These are phyloP conservation scores for Tuber microsphaerosporum DNA, from an alignment of 495 filamentous ascomycete species.

Conservation along the genomic window DNA sequence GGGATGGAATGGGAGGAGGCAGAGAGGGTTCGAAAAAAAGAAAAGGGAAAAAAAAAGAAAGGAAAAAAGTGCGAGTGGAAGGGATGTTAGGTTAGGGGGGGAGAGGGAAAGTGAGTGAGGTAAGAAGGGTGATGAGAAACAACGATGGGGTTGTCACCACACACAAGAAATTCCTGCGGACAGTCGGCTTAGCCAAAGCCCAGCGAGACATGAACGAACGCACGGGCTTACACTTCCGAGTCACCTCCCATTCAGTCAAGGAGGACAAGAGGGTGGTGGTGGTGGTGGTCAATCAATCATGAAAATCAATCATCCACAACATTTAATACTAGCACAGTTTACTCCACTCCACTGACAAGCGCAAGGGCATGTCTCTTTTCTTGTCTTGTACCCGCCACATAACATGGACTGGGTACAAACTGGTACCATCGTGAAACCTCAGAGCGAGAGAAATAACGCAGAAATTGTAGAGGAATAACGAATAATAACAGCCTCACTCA, in stretches of 20 bases:
- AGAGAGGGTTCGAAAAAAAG: background rate
- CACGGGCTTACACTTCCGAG: background rate
- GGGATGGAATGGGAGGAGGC: background rate
- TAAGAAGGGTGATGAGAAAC: slow-evolving; percentile 12
- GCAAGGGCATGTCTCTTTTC: background rate
- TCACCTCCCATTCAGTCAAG: background rate
- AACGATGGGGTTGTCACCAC: slow-evolving; percentile 3
- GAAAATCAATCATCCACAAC: background rate
- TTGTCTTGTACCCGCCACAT: background rate
- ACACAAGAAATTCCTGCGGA: background rate
- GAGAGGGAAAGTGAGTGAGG: slow-evolving; percentile 11
- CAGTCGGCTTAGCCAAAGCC: background rate
- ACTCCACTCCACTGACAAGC: background rate
- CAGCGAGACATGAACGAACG: background rate
- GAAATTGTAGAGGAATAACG: background rate
- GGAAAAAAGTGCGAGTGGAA: slow-evolving; percentile 13
- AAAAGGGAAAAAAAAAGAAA: background rate
- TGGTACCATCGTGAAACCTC: slow-evolving; percentile 19
- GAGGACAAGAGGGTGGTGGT: background rate
- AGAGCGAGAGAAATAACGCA: slow-evolving; percentile 1
- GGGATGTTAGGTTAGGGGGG: slow-evolving; percentile 3
- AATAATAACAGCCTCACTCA: slow-evolving; percentile 21
- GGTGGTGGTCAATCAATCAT: background rate
- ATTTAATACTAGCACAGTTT: background rate
- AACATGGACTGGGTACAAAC: background rate